Conservation (phyloP, 495 filamentous ascomycete genomes). For the Tuber melanosporum region DNA sequence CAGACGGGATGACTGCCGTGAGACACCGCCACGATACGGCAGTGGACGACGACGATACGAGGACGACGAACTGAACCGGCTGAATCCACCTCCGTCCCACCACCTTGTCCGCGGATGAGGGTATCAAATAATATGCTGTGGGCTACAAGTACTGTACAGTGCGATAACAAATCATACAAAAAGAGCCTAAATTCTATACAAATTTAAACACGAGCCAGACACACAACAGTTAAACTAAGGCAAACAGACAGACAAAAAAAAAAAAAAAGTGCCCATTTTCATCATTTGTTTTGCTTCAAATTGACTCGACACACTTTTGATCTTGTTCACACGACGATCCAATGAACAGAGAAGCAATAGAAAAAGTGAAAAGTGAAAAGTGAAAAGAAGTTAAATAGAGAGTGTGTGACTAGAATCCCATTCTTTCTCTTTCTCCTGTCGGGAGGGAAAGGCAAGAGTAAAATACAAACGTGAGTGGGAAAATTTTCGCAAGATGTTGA, state of each 20-base stretch:
- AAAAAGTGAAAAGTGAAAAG: slow-evolving; percentile 18
- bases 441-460: not conserved
- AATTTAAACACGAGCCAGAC: not conserved
- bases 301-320: not conserved
- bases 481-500: not conserved
- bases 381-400: slow-evolving; percentile 29
- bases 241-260: not conserved
- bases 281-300: not conserved
- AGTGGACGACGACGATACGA: not conserved
- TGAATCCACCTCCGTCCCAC: not conserved
- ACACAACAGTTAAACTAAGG: not conserved
- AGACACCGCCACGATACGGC: too few species aligned
- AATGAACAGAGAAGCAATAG: slow-evolving; percentile 2
- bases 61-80: not conserved
- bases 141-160: not conserved
- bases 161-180: not conserved
- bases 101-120: not conserved
- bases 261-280: slow-evolving; percentile 17
- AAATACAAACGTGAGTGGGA: not conserved
- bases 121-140: not conserved
- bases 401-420: slow-evolving; percentile 3
- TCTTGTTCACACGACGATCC: not conserved
- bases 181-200: slow-evolving; percentile 2
- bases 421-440: not conserved
- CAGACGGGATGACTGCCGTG: not conserved